phyloP scores from a whole-genome alignment of 2,329 filamentous ascomycete genomes.

The Lasiodiplodia hormozganensis region DNA sequence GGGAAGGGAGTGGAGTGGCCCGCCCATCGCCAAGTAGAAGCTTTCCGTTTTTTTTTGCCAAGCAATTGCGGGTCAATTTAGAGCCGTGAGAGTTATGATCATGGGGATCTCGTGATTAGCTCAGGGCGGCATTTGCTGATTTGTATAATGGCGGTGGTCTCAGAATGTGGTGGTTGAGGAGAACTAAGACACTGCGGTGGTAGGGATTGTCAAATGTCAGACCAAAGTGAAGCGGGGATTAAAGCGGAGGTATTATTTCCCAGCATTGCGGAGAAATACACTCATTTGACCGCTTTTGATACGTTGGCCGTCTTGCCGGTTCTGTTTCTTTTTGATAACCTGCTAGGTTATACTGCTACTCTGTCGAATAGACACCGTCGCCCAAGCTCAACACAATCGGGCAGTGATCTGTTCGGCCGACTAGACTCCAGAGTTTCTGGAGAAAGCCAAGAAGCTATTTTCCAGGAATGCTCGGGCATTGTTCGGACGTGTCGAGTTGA shows the following conservation, averaged over 20 bases:
- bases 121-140: background rate
- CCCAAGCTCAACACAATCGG: background rate
- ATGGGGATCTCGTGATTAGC: background rate
- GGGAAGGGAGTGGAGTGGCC: background rate
- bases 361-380: background rate
- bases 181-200: background rate
- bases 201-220: background rate
- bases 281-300: constrained; percentile 2
- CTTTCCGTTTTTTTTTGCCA: background rate
- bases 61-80: background rate
- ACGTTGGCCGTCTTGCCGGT: background rate
- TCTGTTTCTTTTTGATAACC: background rate
- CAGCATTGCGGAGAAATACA: background rate
- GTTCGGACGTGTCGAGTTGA: constrained; percentile 11
- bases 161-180: background rate
- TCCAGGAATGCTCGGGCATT: constrained; percentile 6
- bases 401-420: background rate
- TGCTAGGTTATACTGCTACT: background rate
- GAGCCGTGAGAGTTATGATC: background rate
- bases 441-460: background rate
- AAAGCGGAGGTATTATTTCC: background rate
- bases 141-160: background rate
- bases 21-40: background rate
- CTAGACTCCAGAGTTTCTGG: background rate
- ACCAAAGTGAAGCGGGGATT: constrained; percentile 1